phyloP scores from a whole-genome alignment of 345 rosid species.

The Stellera chamaejasme region DNA sequence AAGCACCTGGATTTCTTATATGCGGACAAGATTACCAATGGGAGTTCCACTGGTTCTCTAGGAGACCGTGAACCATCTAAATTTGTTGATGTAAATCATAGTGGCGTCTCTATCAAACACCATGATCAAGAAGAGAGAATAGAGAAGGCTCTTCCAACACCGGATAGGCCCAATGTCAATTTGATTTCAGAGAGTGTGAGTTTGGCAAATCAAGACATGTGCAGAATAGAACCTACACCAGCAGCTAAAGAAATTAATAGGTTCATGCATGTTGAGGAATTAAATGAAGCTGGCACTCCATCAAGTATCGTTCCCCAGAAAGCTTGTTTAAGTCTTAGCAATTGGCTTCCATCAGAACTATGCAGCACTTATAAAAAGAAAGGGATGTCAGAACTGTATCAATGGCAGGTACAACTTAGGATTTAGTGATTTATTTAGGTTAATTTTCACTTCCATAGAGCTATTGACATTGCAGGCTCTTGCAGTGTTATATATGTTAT shows the following conservation, averaged over 20 bases:
- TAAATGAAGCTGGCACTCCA: slow-evolving; percentile 56
- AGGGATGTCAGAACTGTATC: slow-evolving; percentile 79
- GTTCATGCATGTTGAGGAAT: slow-evolving; percentile 23
- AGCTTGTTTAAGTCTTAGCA: slow-evolving; percentile 44
- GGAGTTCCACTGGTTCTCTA: slow-evolving; percentile 16
- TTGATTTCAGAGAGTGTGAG: slow-evolving; percentile 19
- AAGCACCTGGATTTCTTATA: slow-evolving; percentile 70
- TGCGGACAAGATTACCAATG: slow-evolving; percentile 49
- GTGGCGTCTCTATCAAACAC: slow-evolving; percentile 14
- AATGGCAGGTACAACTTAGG: slow-evolving; percentile 73
- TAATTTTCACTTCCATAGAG: too few relatives aligned
- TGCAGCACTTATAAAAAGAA: slow-evolving; percentile 63
- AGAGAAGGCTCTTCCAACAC: slow-evolving; percentile 23
- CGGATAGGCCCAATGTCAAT: slow-evolving; percentile 15
- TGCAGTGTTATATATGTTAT: too few relatives aligned
- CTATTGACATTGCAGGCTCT: too few relatives aligned
- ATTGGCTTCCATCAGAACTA: slow-evolving; percentile 85
- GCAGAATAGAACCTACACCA: slow-evolving; percentile 22
- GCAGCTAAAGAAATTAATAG: slow-evolving; percentile 28
- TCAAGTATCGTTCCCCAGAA: slow-evolving; percentile 43
- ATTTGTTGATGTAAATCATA: slow-evolving; percentile 21
- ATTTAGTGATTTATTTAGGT: slow-evolving; percentile 3
- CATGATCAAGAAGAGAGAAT: slow-evolving; percentile 16
- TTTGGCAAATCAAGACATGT: slow-evolving; percentile 23
- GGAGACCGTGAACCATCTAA: slow-evolving; percentile 28